These are phyloP conservation scores for Hypomyces rosellus DNA, from an alignment of 2,329 filamentous ascomycete genomes.

Conservation along the genomic window DNA sequence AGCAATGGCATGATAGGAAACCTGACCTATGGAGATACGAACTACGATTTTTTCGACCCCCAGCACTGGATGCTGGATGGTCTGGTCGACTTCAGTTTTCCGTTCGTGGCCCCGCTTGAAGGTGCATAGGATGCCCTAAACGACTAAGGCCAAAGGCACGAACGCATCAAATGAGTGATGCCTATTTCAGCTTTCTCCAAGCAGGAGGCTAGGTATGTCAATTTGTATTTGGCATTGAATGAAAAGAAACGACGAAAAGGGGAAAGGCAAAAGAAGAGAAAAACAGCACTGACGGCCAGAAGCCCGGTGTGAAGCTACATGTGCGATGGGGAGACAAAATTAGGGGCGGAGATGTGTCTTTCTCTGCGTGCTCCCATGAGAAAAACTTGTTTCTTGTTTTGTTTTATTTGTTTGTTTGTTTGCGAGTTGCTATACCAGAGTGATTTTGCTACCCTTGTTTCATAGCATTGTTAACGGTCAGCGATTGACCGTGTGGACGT, in stretches of 20 bases:
- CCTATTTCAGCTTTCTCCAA: too few relatives aligned
- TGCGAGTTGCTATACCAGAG: conserved; percentile 13
- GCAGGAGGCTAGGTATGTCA: background rate
- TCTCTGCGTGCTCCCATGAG: background rate
- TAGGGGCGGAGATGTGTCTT: background rate
- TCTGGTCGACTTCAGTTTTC: conserved; percentile 72
- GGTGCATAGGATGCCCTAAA: conserved; percentile 32
- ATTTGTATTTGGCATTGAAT: background rate
- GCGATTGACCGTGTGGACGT: background rate
- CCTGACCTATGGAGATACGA: conserved; percentile 57
- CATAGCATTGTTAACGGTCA: background rate
- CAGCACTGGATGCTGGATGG: conserved; percentile 92
- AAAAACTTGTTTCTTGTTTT: background rate
- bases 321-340: background rate
- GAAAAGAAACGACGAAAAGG: too few relatives aligned
- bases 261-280: too few relatives aligned
- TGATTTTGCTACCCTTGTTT: conserved; percentile 3
- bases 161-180: too few relatives aligned
- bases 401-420: conserved; percentile 10
- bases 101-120: conserved; percentile 50
- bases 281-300: too few relatives aligned
- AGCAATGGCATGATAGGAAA: conserved; percentile 43
- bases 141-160: background rate
- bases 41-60: conserved; percentile 86
- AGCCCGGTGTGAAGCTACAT: too few relatives aligned